Evolutionary conservation across 495 filamentous ascomycete genomes (phyloP).

Genomic region (Penicillium steckii): DNA sequence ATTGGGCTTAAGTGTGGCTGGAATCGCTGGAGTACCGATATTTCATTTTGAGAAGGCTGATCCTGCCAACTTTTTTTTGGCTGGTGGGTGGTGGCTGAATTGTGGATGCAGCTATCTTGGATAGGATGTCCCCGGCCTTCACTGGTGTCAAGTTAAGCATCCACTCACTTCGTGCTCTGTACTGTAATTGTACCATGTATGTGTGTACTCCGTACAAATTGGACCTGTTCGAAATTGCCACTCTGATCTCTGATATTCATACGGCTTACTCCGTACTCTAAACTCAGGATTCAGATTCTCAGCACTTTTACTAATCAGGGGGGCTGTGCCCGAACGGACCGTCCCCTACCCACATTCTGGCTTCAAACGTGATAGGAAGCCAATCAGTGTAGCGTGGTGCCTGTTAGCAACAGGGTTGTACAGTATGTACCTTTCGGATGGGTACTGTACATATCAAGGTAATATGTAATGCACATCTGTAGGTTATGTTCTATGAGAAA

Average conservation of each 20-base stretch:
- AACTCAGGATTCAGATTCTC: not conserved
- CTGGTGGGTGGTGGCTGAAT: not conserved
- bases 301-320: slow-evolving; percentile 10
- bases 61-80: not conserved
- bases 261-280: not conserved
- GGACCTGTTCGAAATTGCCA: slow-evolving; percentile 5
- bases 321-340: slow-evolving; percentile 2
- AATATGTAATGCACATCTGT: too few species aligned
- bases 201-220: not conserved
- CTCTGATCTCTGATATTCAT: slow-evolving; percentile 4
- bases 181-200: not conserved
- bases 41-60: not conserved
- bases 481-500: not conserved
- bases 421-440: not conserved
- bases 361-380: not conserved
- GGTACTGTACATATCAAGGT: too few species aligned
- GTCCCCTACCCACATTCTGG: not conserved
- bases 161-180: not conserved
- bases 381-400: slow-evolving; percentile 5
- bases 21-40: not conserved
- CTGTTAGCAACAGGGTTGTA: slow-evolving; percentile 1
- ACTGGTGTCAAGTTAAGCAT: not conserved
- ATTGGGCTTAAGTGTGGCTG: slow-evolving; percentile 22
- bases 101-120: not conserved
- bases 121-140: not conserved